phyloP scores from a whole-genome alignment of 2,329 filamentous ascomycete species.

The Fusarium annulatum region DNA sequence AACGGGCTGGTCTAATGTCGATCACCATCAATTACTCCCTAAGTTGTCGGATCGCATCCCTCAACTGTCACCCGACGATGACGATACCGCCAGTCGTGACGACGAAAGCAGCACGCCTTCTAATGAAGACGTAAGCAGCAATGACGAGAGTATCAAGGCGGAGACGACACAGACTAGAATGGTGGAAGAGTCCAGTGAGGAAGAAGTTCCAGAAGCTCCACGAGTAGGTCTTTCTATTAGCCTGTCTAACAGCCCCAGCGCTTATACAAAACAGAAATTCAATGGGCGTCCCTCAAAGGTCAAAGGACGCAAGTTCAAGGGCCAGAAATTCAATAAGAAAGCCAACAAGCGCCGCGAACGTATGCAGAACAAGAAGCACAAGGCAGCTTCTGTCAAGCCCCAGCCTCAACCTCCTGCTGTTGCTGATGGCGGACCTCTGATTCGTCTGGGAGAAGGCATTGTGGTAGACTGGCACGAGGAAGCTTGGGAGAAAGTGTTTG shows the following conservation, averaged over 20 bases:
- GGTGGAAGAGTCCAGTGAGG: constrained; percentile 68
- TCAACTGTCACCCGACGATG: constrained; percentile 55
- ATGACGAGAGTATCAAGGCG: constrained; percentile 58
- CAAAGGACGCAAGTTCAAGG: constrained; percentile 62
- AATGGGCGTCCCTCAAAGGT: constrained; percentile 43
- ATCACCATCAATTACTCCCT: constrained; percentile 68
- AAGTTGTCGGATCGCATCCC: constrained; percentile 60
- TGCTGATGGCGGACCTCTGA: constrained; percentile 68
- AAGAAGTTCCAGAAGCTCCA: constrained; percentile 53
- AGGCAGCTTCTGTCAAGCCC: constrained; percentile 47
- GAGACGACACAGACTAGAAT: constrained; percentile 61
- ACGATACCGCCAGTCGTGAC: constrained; percentile 62
- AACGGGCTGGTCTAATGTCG: constrained; percentile 74
- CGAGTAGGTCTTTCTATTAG: constrained; percentile 40
- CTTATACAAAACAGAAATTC: constrained; percentile 24
- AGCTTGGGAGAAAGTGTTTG: constrained; percentile 78
- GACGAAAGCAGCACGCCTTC: constrained; percentile 60
- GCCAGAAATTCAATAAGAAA: constrained; percentile 61
- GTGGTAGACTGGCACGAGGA: constrained; percentile 85
- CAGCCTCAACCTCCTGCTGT: constrained; percentile 53
- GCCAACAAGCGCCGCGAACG: constrained; percentile 61
- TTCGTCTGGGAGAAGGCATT: constrained; percentile 85
- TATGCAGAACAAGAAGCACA: constrained; percentile 54
- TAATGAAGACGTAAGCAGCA: constrained; percentile 64
- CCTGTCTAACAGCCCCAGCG: not conserved